A percentile compares a stretch with the other conserved stretches of the same genome.
Evolutionary conservation across 1,284 basidiomycete species (phyloP).

Genomic region (Chondrostereum purpureum): DNA sequence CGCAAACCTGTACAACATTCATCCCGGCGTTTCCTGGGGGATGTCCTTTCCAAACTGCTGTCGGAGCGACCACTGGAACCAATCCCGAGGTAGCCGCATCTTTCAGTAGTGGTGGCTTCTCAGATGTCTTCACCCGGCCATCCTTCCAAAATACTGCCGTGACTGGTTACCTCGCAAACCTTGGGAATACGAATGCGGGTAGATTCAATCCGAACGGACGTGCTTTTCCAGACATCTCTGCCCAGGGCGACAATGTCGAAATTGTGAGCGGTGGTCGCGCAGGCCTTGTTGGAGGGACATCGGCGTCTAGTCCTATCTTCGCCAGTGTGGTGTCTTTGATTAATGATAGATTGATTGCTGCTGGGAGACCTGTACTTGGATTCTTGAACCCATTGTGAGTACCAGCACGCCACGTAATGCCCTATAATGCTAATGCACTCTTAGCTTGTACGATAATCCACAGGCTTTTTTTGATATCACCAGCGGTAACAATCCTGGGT

Average conservation of each 20-base stretch:
- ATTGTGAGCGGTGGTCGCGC: conserved; percentile 13
- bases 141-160: conserved; percentile 27
- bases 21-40: conserved; percentile 28
- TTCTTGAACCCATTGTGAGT: conserved; percentile 32
- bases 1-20: conserved; percentile 22
- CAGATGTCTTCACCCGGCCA: conserved; percentile 24
- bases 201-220: conserved; percentile 23
- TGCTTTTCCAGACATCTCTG: conserved; percentile 32
- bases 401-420: too few species aligned
- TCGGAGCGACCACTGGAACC: conserved; percentile 23
- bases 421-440: background rate
- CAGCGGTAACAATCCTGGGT: conserved; percentile 21
- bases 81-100: conserved; percentile 17
- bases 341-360: conserved; percentile 27
- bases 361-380: conserved; percentile 27
- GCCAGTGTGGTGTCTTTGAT: conserved; percentile 29
- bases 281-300: conserved; percentile 24
- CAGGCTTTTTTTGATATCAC: conserved; percentile 25
- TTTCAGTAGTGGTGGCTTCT: conserved; percentile 30
- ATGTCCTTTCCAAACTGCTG: conserved; percentile 33
- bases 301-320: conserved; percentile 31
- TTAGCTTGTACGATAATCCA: conserved; percentile 14
- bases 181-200: conserved; percentile 25
- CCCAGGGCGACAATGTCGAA: conserved; percentile 23
- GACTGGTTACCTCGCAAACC: conserved; percentile 23